Evolutionary conservation across 179 eudicot species (phyloP).

Genomic region (Silene coronaria): DNA sequence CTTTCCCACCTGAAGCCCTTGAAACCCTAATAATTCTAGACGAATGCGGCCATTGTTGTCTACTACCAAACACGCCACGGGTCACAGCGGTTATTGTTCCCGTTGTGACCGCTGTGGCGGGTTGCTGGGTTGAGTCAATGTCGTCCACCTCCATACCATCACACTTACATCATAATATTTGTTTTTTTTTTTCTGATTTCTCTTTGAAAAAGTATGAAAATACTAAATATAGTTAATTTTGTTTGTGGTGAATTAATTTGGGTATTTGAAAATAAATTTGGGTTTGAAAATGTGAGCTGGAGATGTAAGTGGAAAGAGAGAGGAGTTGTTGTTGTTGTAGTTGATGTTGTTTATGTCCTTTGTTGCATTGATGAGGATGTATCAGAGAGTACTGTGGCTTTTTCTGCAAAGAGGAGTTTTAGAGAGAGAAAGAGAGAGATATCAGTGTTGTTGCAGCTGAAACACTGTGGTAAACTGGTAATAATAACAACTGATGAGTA

Average conservation of each 20-base stretch:
- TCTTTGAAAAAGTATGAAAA: neutral
- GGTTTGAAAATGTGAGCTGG: neutral
- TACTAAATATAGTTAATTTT: no score
- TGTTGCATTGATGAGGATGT: slow-evolving; percentile 34
- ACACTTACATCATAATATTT: slow-evolving; percentile 35
- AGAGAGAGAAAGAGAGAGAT: neutral
- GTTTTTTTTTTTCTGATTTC: no score
- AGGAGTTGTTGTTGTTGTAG: neutral
- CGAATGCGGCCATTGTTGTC: slow-evolving; percentile 43
- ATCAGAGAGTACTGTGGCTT: slow-evolving; percentile 24
- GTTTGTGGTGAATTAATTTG: no score
- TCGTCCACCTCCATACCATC: slow-evolving; percentile 79
- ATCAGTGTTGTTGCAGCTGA: slow-evolving; percentile 6
- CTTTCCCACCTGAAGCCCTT: slow-evolving; percentile 85
- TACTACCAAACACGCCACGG: slow-evolving; percentile 24
- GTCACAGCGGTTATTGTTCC: neutral
- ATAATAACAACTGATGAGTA: neutral
- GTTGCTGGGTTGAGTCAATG: slow-evolving; percentile 25
- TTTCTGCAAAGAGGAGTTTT: slow-evolving; percentile 19
- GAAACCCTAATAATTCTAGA: slow-evolving; percentile 96
- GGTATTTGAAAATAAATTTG: no score
- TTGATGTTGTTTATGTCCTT: slow-evolving; percentile 13
- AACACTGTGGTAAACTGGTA: slow-evolving; percentile 12
- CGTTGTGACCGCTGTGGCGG: neutral
- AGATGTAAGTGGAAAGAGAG: neutral